Evolutionary conservation across 164 flowering plant genomes (phyloP).

Genomic region (Chimonanthus salicifolius): DNA sequence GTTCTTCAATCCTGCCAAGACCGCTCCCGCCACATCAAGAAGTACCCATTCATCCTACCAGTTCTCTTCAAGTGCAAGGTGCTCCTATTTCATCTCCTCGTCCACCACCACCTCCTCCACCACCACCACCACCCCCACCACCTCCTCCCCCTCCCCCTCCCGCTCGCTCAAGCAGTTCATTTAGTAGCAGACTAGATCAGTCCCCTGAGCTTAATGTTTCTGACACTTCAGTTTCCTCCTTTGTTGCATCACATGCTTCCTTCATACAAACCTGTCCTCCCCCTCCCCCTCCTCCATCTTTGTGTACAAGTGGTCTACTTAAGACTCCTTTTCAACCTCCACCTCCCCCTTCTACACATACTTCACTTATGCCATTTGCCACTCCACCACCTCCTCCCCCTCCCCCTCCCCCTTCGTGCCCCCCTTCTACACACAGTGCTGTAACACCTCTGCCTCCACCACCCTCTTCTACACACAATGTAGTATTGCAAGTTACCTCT

Average conservation of each 20-base stretch:
- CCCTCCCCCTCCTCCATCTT: no score
- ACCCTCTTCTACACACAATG: no score
- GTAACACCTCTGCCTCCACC: no score
- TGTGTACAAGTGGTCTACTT: no score
- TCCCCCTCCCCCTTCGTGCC: no score
- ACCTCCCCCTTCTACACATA: no score
- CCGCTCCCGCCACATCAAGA: background rate
- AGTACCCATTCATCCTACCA: no score
- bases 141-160: background rate
- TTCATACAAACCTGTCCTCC: background rate
- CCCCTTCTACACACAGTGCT: no score
- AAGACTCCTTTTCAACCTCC: no score
- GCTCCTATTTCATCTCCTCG: background rate
- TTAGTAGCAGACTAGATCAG: conserved; percentile 1
- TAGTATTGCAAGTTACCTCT: no score
- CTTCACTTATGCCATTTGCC: no score
- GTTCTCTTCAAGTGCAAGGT: background rate
- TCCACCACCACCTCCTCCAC: conserved; percentile 4
- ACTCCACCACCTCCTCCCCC: no score
- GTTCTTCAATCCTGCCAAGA: background rate
- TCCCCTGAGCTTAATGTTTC: conserved; percentile 3
- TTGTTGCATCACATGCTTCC: background rate
- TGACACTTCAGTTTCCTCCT: background rate
- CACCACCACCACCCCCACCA: background rate
- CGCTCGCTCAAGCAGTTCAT: background rate